phyloP scores from a whole-genome alignment of 2,329 filamentous ascomycete species.

The Verticillium isaacii region DNA sequence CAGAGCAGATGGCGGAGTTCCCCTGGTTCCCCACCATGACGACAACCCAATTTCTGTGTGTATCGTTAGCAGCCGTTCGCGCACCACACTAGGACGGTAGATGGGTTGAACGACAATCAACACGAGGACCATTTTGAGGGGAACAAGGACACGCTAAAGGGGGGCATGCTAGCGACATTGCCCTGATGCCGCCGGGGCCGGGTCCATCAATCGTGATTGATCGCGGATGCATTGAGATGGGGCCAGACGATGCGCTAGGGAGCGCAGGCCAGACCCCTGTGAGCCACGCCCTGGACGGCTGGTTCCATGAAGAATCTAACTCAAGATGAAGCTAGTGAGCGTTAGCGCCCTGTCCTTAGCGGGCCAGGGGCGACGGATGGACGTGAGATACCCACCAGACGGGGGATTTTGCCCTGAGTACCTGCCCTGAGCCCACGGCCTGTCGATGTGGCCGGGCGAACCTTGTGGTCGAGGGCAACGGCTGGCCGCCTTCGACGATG shows the following conservation, averaged over 20 bases:
- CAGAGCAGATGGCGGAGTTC: neutral
- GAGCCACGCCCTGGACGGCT: neutral
- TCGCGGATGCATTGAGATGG: constrained; percentile 12
- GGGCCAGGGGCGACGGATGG: neutral
- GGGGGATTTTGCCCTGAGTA: neutral
- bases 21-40: neutral
- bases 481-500: neutral
- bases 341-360: neutral
- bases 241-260: constrained; percentile 10
- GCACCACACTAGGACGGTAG: neutral
- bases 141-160: neutral
- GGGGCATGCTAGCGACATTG: neutral
- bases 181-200: neutral
- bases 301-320: constrained; percentile 6
- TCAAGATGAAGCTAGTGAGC: constrained; percentile 6
- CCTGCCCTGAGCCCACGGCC: neutral
- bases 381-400: neutral
- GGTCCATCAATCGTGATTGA: neutral
- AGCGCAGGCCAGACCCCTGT: constrained; percentile 10
- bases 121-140: neutral
- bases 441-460: neutral
- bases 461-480: neutral
- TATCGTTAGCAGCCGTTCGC: neutral
- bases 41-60: neutral
- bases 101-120: neutral